Base-by-base conservation (phyloP, 2,329 filamentous ascomycete genomes). In the Diplodia scrobiculata region DNA sequence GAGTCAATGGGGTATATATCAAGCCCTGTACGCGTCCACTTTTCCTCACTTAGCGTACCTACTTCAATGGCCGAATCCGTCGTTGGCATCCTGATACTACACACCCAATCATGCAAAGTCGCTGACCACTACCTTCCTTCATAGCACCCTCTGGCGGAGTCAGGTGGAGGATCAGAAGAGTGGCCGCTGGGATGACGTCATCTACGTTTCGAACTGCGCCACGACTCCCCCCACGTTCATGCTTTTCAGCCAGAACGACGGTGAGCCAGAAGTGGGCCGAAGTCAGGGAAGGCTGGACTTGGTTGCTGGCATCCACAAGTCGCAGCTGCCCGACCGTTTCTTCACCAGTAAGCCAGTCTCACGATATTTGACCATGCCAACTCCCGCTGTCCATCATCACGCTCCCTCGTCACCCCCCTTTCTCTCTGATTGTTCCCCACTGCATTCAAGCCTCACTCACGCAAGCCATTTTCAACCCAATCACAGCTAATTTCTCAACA, bases 111-210 rank as follows among this genome's bases (percentile, higher is more conserved):
- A 3, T 19, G 3, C 17, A 19, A 6, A 19, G 2, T n/a, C 11
- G 27, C 58, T 62, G 27, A 62, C 36, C 5, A 14, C 14, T 2
- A 2, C 5, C 14, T 29, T 32, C 9, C 7, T 25, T 25, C 5
- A 1, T 34, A 62, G 58, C 10, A 50, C 41, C 2, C 29, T 62
- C 2, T 62, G 58, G 58, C 58, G 58, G 2, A 62, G 29, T 6
- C 58, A 62, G 19, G 50, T 62, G 58, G 58, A 62, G 11, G 58
- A 50, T 3, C 38, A 47, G 10, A 47, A 50, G 41, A 62, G 14
- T 5, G 58, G 58, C 45, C 58, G 58, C 27, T 62, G 58, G 58
- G 58, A 62, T 11, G 58, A 50, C 27, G 29, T 13, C 17, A 50
- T 62, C 27, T 50, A 21, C 58, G 32, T 1, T 2, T 62, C 58